A percentile compares a stretch with the other conserved stretches of the same genome.
phyloP scores from a whole-genome alignment of 2,329 filamentous ascomycete genomes.

The Hirsutella minnesotensis region DNA sequence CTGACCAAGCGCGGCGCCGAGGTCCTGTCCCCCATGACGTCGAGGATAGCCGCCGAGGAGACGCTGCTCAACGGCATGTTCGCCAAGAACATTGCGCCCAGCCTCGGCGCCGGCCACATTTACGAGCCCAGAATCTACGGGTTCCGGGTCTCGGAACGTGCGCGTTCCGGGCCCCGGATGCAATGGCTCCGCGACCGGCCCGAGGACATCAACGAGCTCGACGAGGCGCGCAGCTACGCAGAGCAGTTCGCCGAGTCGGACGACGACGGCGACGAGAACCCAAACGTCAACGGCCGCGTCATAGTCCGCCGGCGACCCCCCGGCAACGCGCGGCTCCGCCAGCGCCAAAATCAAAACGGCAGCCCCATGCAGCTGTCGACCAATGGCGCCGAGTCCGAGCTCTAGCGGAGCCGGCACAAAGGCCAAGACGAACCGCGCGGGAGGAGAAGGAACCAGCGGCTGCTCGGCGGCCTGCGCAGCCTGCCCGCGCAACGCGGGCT shows the following conservation, averaged over 20 bases:
- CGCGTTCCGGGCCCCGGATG: slow-evolving; percentile 86
- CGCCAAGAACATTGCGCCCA: slow-evolving; percentile 76
- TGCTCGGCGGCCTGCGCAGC: background rate
- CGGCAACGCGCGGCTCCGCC: slow-evolving; percentile 28
- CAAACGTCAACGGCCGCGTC: slow-evolving; percentile 29
- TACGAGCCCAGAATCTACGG: slow-evolving; percentile 96
- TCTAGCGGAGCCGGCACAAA: slow-evolving; percentile 18
- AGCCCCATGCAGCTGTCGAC: slow-evolving; percentile 45
- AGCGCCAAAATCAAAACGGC: slow-evolving; percentile 36
- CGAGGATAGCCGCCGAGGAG: slow-evolving; percentile 29
- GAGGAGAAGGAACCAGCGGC: slow-evolving; percentile 1
- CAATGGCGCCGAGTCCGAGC: slow-evolving; percentile 46
- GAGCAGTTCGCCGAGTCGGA: slow-evolving; percentile 43
- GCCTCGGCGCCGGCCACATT: slow-evolving; percentile 68
- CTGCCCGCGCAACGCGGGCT: background rate
- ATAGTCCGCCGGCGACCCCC: slow-evolving; percentile 30
- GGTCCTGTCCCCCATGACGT: slow-evolving; percentile 29
- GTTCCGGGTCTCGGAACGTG: slow-evolving; percentile 84
- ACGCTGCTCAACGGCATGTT: slow-evolving; percentile 73
- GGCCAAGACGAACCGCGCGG: background rate
- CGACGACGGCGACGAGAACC: slow-evolving; percentile 50
- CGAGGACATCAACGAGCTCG: slow-evolving; percentile 65
- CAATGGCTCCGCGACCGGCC: slow-evolving; percentile 88
- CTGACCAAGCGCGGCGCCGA: slow-evolving; percentile 61
- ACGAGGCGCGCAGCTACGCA: slow-evolving; percentile 55